Percentiles rank a stretch among this genome's conserved stretches.
Evolutionary conservation across 1,284 basidiomycete species (phyloP).

Genomic region (Papiliotrema flavescens): DNA sequence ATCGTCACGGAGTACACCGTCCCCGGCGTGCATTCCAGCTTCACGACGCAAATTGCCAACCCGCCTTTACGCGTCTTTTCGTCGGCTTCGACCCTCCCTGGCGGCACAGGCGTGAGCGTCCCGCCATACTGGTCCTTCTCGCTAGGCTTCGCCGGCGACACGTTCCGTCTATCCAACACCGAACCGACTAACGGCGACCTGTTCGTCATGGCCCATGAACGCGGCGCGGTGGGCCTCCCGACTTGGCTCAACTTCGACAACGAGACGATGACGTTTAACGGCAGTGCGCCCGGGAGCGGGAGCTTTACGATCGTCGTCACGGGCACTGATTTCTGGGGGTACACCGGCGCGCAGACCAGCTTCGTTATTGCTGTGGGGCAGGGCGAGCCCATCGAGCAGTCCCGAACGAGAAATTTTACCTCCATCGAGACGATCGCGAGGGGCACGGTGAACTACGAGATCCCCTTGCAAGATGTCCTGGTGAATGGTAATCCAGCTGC

Average conservation of each 20-base stretch:
- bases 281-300: conserved; percentile 51
- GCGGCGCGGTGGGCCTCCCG: conserved; percentile 49
- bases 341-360: conserved; percentile 46
- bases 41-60: conserved; percentile 46
- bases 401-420: conserved; percentile 17
- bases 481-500: conserved; percentile 31
- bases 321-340: conserved; percentile 48
- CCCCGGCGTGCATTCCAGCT: conserved; percentile 40
- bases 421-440: conserved; percentile 33
- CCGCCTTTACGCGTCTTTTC: conserved; percentile 34
- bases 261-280: conserved; percentile 54
- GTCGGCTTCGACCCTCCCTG: conserved; percentile 40
- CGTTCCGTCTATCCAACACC: conserved; percentile 45
- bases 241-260: conserved; percentile 54
- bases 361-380: conserved; percentile 46
- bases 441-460: conserved; percentile 22
- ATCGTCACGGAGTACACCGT: conserved; percentile 45
- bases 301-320: conserved; percentile 45
- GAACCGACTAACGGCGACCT: conserved; percentile 40
- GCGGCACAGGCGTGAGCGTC: conserved; percentile 43
- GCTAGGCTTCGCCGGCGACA: conserved; percentile 52
- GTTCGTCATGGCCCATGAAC: conserved; percentile 50
- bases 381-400: conserved; percentile 32
- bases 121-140: conserved; percentile 55
- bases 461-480: conserved; percentile 32